Base-by-base conservation (phyloP, 2,329 filamentous ascomycete species). In the Keithomyces neogunnii region DNA sequence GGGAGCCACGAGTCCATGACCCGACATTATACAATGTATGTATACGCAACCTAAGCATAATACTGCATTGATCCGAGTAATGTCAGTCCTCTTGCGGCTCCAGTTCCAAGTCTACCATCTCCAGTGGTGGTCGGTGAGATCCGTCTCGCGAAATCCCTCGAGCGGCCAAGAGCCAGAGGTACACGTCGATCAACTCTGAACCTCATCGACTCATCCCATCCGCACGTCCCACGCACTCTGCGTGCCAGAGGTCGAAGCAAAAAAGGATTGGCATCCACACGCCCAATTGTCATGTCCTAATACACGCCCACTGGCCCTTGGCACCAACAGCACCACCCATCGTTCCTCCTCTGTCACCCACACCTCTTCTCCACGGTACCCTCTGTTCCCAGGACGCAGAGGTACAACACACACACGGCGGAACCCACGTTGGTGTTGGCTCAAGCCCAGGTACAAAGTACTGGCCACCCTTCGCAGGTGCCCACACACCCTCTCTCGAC, bases 401-500 rank as follows among this genome's bases (percentile, higher is more conserved):
- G 40, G 28, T 44, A 39, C 42, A 11, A 26, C 32, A 36, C n/a
- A 35, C 32, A 28, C 13, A 29, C 19, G 3, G 9, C 33, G 35
- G 29, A 47, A 44, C 32, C 51, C 48, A 50, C 47, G 35, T 50
- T 48, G 47, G n/a, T 31, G 48, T 45, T 42, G 45, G 29, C 19
- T 30, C 45, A 47, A 45, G 35, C 46, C 48, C 48, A 49, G 52
- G 51, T 33, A 49, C 52, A 19, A 19, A 19, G 19, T 19, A 19
- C 30, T 11, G 10, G 28, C 26, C 9, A 29, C 40, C 11, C 36
- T 29, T 30, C 13, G 28, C 40, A 19, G 28, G 36, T 46, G 49
- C 35, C 52, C 52, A 51, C 52, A 50, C 51, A 48, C 49, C 52
- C 49, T 43, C 51, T 32, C 45, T 45, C 36, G 36, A 45, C 51